Conservation (phyloP, 2,329 filamentous ascomycete genomes). For the Arthroderma uncinatum region DNA sequence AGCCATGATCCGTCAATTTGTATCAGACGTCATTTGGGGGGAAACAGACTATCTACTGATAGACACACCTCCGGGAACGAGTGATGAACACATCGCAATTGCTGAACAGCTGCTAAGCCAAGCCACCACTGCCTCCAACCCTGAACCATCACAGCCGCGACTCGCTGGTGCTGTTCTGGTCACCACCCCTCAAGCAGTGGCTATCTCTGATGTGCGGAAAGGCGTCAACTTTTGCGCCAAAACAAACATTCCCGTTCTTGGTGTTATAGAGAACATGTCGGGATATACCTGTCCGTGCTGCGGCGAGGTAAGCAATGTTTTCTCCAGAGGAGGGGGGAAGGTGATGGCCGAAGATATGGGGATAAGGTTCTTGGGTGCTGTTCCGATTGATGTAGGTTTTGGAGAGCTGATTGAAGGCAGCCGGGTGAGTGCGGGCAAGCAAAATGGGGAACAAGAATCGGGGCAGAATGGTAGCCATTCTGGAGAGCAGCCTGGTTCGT, state of each 20-base stretch:
- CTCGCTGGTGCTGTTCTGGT: conserved; percentile 85
- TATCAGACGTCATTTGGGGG: conserved; percentile 80
- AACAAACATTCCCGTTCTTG: conserved; percentile 65
- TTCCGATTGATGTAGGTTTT: conserved; percentile 90
- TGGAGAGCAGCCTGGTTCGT: conserved; percentile 18
- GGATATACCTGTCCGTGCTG: conserved; percentile 48
- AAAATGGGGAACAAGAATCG: conserved; percentile 10
- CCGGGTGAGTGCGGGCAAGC: conserved; percentile 17
- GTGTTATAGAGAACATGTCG: conserved; percentile 91
- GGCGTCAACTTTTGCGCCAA: conserved; percentile 89
- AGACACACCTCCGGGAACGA: conserved; percentile 91
- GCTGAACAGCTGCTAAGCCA: conserved; percentile 64
- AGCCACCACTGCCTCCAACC: neutral
- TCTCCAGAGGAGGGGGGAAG: conserved; percentile 79
- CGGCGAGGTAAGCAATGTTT: conserved; percentile 81
- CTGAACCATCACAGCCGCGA: conserved; percentile 39
- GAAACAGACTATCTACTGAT: conserved; percentile 85
- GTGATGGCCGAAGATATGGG: conserved; percentile 79
- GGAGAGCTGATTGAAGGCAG: conserved; percentile 67
- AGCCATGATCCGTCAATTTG: conserved; percentile 94
- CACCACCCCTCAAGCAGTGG: conserved; percentile 89
- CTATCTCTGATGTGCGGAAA: conserved; percentile 86
- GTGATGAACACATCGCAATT: conserved; percentile 91
- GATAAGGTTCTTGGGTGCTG: conserved; percentile 71
- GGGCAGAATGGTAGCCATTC: conserved; percentile 7